Percentiles rank a stretch among this genome's conserved stretches.
These are phyloP conservation scores for Vaccinium myrtillus DNA, from an alignment of 148 eudicot genomes.

Conservation along the genomic window DNA sequence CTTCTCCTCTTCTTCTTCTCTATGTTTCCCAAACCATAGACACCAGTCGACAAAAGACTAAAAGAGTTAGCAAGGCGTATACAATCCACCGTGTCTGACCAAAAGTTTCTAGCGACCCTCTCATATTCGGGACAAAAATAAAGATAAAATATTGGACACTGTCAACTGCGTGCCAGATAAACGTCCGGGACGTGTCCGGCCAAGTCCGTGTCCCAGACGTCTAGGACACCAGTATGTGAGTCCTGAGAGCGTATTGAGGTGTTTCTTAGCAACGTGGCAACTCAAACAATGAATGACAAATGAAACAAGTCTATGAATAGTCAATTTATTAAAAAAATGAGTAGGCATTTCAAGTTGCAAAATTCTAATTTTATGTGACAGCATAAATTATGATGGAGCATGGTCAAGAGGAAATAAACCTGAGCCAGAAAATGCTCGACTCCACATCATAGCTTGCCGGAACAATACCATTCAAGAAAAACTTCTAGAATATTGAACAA, in stretches of 20 bases:
- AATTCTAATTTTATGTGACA: not conserved
- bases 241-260: not conserved
- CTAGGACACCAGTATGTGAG: not conserved
- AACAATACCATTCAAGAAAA: not conserved
- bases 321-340: not conserved
- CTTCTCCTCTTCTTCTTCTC: not conserved
- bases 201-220: not conserved
- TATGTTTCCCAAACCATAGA: not conserved
- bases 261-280: not conserved
- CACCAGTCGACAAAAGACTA: not conserved
- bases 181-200: not conserved
- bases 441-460: not conserved
- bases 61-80: not conserved
- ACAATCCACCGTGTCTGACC: not conserved
- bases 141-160: not conserved
- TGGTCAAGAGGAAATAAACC: slow-evolving; percentile 10
- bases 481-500: not conserved
- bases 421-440: slow-evolving; percentile 4
- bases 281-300: not conserved
- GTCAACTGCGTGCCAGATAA: not conserved
- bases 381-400: not conserved
- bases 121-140: not conserved
- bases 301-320: not conserved
- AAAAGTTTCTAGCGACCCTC: not conserved
- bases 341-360: slow-evolving; percentile 2